A percentile compares a stretch with the other conserved stretches of the same genome.
Evolutionary conservation across 2,329 filamentous ascomycete species (phyloP).

Genomic region (Stachybotrys elegans): DNA sequence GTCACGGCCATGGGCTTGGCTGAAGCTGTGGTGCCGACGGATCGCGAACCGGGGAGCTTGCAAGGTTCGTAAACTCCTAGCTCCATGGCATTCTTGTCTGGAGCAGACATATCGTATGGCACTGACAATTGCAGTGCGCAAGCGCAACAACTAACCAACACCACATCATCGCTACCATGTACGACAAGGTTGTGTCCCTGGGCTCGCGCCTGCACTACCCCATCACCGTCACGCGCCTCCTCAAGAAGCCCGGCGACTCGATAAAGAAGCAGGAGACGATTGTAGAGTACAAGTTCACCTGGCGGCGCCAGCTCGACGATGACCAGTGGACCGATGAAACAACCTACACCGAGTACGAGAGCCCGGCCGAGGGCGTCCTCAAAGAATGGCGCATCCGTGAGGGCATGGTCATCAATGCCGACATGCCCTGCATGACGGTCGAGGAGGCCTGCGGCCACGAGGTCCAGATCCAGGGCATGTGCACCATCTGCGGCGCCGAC

Average conservation of each 20-base stretch:
- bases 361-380: conserved; percentile 75
- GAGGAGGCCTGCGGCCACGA: conserved; percentile 90
- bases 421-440: conserved; percentile 63
- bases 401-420: conserved; percentile 57
- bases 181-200: conserved; percentile 41
- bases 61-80: conserved; percentile 17
- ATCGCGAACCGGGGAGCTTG: conserved; percentile 24
- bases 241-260: conserved; percentile 69
- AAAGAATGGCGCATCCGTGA: conserved; percentile 70
- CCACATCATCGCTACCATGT: conserved; percentile 20
- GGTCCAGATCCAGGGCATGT: conserved; percentile 85
- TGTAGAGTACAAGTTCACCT: conserved; percentile 83
- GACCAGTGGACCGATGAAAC: conserved; percentile 56
- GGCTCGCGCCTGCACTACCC: conserved; percentile 77
- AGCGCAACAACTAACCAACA: conserved; percentile 4
- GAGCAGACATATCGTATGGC: no score
- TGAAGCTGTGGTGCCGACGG: conserved; percentile 19
- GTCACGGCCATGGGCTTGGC: conserved; percentile 29
- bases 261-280: conserved; percentile 73
- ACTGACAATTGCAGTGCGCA: neutral
- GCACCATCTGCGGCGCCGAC: conserved; percentile 88
- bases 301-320: conserved; percentile 71
- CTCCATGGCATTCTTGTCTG: no score
- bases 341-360: conserved; percentile 72
- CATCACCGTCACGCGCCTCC: conserved; percentile 82